Percentiles rank a stretch among this genome's conserved stretches.
Conservation (phyloP, 169 alveolate species). For the Eimeria sp. region DNA sequence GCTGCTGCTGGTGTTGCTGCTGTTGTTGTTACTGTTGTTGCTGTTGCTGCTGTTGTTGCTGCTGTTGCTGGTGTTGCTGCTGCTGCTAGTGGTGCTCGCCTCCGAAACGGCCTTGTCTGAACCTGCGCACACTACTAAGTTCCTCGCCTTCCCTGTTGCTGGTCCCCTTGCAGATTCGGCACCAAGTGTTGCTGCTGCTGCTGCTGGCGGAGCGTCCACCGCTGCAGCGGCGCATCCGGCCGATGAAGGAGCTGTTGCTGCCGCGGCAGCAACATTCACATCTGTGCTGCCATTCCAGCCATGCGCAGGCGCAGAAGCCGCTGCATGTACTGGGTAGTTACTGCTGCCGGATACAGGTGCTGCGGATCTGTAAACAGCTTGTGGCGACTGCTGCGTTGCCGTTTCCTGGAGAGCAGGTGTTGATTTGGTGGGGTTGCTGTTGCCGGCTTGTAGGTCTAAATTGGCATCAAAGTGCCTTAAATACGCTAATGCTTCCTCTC, state of each 20-base stretch:
- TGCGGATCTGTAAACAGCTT: background rate
- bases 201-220: background rate
- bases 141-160: background rate
- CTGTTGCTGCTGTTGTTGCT: background rate
- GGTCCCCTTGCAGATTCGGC: background rate
- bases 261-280: background rate
- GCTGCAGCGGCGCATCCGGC: background rate
- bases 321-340: background rate
- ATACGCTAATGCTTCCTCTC: slow-evolving; percentile 40
- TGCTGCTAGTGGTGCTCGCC: background rate
- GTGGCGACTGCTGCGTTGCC: background rate
- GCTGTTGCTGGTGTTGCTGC: background rate
- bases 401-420: background rate
- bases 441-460: background rate
- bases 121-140: background rate
- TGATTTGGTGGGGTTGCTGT: slow-evolving; percentile 20
- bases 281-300: slow-evolving; percentile 6
- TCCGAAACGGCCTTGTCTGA: background rate
- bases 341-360: background rate
- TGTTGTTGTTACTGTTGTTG: background rate
- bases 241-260: background rate
- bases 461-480: slow-evolving; percentile 42
- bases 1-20: background rate
- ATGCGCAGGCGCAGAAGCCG: background rate
- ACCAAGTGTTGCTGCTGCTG: background rate